These are phyloP conservation scores for Alternaria gaisen DNA, from an alignment of 2,329 filamentous ascomycete species.

Conservation along the genomic window DNA sequence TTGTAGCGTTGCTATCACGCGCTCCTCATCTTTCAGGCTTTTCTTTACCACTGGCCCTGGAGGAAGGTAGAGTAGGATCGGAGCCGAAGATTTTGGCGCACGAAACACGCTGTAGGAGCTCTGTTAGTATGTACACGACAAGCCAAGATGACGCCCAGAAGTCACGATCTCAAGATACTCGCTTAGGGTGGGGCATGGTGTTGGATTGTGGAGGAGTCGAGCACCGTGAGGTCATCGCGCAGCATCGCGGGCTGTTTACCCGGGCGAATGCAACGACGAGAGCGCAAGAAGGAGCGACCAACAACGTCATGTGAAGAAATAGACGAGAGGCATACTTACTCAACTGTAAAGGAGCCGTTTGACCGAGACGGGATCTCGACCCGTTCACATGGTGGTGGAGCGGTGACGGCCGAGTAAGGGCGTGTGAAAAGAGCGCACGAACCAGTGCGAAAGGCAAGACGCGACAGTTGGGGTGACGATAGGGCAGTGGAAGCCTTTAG, in stretches of 20 bases:
- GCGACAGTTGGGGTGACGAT: constrained; percentile 1
- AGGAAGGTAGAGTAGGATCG: constrained; percentile 55
- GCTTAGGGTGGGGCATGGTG: constrained; percentile 8
- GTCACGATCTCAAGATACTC: background rate
- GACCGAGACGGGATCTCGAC: constrained; percentile 52
- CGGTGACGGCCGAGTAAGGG: constrained; percentile 31
- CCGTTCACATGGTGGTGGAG: constrained; percentile 36
- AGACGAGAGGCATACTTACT: constrained; percentile 43
- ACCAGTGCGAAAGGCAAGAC: background rate
- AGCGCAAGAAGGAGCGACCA: background rate
- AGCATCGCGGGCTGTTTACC: background rate
- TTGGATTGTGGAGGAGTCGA: background rate
- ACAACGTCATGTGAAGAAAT: constrained; percentile 8
- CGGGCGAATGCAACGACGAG: constrained; percentile 1
- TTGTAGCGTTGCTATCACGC: constrained; percentile 47
- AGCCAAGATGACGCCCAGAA: background rate
- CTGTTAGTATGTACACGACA: constrained; percentile 13
- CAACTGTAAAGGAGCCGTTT: constrained; percentile 54
- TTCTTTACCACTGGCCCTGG: constrained; percentile 50
- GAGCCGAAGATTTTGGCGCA: constrained; percentile 37
- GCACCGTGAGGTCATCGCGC: constrained; percentile 17
- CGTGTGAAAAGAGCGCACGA: constrained; percentile 13
- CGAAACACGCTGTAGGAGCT: constrained; percentile 44
- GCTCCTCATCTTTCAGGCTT: constrained; percentile 37
- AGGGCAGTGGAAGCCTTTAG: constrained; percentile 19